phyloP scores from a whole-genome alignment of 345 rosid genomes.

The Gossypium longicalyx region DNA sequence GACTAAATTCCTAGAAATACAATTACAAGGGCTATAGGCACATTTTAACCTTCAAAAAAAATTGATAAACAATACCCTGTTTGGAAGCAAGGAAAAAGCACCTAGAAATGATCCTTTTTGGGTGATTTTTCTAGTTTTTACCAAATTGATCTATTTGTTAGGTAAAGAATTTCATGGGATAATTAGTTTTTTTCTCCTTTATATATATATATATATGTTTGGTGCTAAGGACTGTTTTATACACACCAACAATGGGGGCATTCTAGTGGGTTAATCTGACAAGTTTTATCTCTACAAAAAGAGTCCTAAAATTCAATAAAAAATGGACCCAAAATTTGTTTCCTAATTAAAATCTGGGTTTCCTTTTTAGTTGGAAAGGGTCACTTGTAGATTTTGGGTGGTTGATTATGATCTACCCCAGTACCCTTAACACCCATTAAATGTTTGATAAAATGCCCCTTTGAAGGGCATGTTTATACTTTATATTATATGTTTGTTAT shows the following conservation, averaged over 20 bases:
- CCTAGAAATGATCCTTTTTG: not conserved
- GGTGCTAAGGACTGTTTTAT: not conserved
- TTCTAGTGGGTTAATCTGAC: constrained; percentile 10
- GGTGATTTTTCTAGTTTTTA: not conserved
- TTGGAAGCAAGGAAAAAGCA: not conserved
- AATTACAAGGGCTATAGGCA: too few species aligned
- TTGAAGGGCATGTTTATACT: constrained; percentile 19
- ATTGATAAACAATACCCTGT: not conserved
- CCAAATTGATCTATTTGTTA: not conserved
- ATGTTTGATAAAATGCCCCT: not conserved
- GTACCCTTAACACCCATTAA: not conserved
- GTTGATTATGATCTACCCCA: not conserved
- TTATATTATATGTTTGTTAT: not conserved
- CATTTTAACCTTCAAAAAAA: too few species aligned
- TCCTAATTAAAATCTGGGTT: not conserved
- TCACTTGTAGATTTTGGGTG: too few species aligned
- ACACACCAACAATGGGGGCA: not conserved
- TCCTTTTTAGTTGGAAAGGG: constrained; percentile 14
- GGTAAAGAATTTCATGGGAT: not conserved
- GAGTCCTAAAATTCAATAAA: constrained; percentile 1
- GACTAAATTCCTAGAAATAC: too few species aligned
- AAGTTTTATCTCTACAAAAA: constrained; percentile 4
- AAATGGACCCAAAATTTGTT: constrained; percentile 4
- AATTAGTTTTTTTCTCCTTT: too few species aligned
- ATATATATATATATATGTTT: not conserved